These are phyloP conservation scores for Kalmusia sp. DNA, from an alignment of 2,329 filamentous ascomycete species.

Conservation along the genomic window DNA sequence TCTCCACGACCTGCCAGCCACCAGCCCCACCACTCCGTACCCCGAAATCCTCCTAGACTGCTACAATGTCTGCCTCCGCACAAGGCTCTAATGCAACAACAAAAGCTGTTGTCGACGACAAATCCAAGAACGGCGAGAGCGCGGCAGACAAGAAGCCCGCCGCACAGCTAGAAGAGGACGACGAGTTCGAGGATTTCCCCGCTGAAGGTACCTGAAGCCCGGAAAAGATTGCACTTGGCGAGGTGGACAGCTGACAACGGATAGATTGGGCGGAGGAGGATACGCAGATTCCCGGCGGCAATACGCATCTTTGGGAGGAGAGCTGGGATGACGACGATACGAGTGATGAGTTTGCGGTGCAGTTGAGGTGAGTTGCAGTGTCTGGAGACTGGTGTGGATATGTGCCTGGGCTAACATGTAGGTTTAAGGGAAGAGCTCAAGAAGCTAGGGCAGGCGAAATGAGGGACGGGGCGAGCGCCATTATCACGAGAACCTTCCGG, in stretches of 20 bases:
- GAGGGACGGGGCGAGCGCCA: slow-evolving; percentile 14
- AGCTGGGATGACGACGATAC: slow-evolving; percentile 99
- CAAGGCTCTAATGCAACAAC: slow-evolving; percentile 47
- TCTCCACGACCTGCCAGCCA: slow-evolving; percentile 5
- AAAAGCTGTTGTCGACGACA: slow-evolving; percentile 48
- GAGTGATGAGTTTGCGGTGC: slow-evolving; percentile 92
- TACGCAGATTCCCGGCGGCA: slow-evolving; percentile 78
- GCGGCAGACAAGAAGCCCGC: slow-evolving; percentile 66
- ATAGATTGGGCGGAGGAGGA: slow-evolving; percentile 90
- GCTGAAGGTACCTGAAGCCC: slow-evolving; percentile 74
- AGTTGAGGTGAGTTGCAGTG: slow-evolving; percentile 79
- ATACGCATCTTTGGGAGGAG: slow-evolving; percentile 95
- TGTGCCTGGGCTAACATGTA: not conserved
- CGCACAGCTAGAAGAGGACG: slow-evolving; percentile 87
- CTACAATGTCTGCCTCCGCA: slow-evolving; percentile 57
- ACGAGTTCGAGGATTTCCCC: slow-evolving; percentile 99
- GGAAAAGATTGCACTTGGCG: not conserved
- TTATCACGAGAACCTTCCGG: not conserved
- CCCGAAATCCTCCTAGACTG: not conserved
- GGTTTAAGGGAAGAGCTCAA: slow-evolving; percentile 81
- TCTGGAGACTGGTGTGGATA: no score
- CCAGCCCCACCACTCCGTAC: not conserved
- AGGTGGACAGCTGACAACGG: slow-evolving; percentile 16
- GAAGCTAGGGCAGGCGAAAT: slow-evolving; percentile 80
- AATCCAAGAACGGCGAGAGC: slow-evolving; percentile 50